Base-by-base conservation (phyloP, 2,329 filamentous ascomycete genomes). In the Albophoma yamanashiensis region DNA sequence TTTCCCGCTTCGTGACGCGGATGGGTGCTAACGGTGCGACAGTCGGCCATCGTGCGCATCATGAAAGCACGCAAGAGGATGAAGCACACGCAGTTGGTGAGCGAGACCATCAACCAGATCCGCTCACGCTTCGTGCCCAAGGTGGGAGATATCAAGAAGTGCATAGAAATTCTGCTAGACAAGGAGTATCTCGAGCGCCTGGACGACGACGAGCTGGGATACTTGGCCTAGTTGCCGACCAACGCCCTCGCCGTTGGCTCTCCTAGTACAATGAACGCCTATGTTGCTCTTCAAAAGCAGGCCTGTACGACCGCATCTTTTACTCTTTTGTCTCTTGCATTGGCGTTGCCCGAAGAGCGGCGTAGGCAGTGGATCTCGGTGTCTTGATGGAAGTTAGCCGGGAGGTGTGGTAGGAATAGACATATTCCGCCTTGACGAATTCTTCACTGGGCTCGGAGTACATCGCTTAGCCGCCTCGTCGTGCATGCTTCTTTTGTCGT, bases 11-110 rank as follows among this genome's bases (percentile, higher is more conserved):
- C 43, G 22, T 12, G 50, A 22, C 15, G 53, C 4, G 22, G 20
- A 11, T 31, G 36, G 31, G 57, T 57, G 40, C 70, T 74, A 67
- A 75, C 64, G 40, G 9, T 38, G 14, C 55, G 50, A 40, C 38
- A 99, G 93, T 97, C 94, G 63, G 92, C 93, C 31, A 97, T 99
- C 74, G 94, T 99, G 60, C 91, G 94, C 70, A 97, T 99, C 79
- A 99, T 99, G 94, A 99, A 99, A 80, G 95, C 93, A 4, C 89
- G 94, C 62, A 97, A 99, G 86, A 91, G 89, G 78, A 95, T 97
- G 91, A 97, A 97, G 84, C 93, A 99, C 77, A 87, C 88, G 63
- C 89, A 94, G 71, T 87, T 99, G 15, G 92, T 99, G 59, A 88
- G 91, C 70, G 94, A 99, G 77, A 95, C 92, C 31, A 97, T 99